These are phyloP conservation scores for Boletus rubroflammeus DNA, from an alignment of 768 basidiomycete genomes.

Conservation along the genomic window DNA sequence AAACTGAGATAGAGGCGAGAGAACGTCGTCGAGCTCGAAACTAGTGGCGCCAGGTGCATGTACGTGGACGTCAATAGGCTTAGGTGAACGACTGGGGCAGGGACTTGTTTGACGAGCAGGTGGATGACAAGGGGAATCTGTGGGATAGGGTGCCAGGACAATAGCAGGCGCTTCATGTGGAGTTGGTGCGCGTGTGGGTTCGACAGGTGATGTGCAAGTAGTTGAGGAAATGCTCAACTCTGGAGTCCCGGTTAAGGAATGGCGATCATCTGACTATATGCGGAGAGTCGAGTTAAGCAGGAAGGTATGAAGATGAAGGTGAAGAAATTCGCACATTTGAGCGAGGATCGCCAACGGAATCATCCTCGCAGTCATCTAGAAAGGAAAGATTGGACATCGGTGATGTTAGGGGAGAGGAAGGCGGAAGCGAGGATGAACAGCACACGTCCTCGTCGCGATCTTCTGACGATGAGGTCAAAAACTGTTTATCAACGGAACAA, in stretches of 20 bases:
- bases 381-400: slow-evolving; percentile 39
- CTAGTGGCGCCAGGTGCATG: neutral
- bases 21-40: slow-evolving; percentile 1
- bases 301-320: neutral
- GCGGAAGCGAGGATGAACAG: slow-evolving; percentile 27
- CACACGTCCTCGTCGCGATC: slow-evolving; percentile 18
- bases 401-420: slow-evolving; percentile 46
- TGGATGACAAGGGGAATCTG: neutral
- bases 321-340: slow-evolving; percentile 31
- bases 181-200: slow-evolving; percentile 1
- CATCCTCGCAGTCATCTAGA: slow-evolving; percentile 20
- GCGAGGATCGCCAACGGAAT: slow-evolving; percentile 6
- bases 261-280: slow-evolving; percentile 12
- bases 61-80: neutral
- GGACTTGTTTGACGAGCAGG: neutral
- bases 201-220: slow-evolving; percentile 9
- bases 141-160: neutral
- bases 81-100: neutral
- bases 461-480: neutral
- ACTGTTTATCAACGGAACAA: neutral
- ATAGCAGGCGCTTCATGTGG: neutral
- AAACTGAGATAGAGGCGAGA: slow-evolving; percentile 26
- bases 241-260: slow-evolving; percentile 2
- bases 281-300: slow-evolving; percentile 1
- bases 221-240: slow-evolving; percentile 14